Base-by-base conservation (phyloP, 73 alveolate genomes). In the Urostyla sp. region DNA sequence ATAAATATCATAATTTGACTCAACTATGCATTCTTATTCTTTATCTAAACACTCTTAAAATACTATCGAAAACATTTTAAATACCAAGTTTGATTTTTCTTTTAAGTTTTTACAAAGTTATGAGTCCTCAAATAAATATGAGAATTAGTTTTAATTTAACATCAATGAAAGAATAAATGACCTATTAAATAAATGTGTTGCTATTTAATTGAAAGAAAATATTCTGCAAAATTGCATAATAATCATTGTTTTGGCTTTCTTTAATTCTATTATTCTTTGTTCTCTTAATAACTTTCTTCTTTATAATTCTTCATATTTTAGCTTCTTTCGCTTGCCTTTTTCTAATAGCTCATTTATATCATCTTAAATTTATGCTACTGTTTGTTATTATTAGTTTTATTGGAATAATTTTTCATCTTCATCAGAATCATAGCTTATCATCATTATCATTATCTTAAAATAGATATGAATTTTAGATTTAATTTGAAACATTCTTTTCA, bases 381-480 rank as follows among this genome's bases (percentile, higher is more conserved):
- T 27, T 28, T 31, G n/a, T 8, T 73, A 20, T 21, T 73, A 38
- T 5, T 73, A 31, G 6, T n/a, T 5, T 40, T 73, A 37, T 36
- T 73, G 61, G 27, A 73, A 73, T 2, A 52, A 48, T 36, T 32
- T 53, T 28, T 50, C 85, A 73, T 73, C 85, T 53, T 73, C 85
- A 28, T 73, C 85, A 5, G 61, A 52, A 30, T 73, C 63, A n/a
- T n/a, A n/a, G n/a, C 63, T 50, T 30, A 50, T 50, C 26, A 11
- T 50, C 63, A 16, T 8, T 11, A 30, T 16, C 11, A 50, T 40
- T 16, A 11, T 16, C 52, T 40, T 40, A 40, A 40, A 40, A 40
- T 16, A 40, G 52, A 16, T 40, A 40, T n/a, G n/a, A n/a, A n/a
- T n/a, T n/a, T n/a, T n/a, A n/a, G n/a, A n/a, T n/a, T n/a, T n/a